Percentiles rank a stretch among this genome's conserved stretches.
phyloP scores from a whole-genome alignment of 768 basidiomycete species.

The Hypholoma fasciculare region DNA sequence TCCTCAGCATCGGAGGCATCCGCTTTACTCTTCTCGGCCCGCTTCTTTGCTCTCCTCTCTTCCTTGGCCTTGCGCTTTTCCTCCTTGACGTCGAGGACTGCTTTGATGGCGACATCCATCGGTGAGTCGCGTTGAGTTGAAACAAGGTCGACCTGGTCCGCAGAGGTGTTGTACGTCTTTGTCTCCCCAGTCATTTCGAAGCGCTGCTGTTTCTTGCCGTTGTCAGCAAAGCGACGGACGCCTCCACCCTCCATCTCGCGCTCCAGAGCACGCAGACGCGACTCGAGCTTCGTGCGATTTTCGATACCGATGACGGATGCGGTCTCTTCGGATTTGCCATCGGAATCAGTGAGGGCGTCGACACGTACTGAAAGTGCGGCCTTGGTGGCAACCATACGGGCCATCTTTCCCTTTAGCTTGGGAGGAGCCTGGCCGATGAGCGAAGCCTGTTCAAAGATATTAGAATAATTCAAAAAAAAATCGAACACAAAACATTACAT shows the following conservation, averaged over 20 bases:
- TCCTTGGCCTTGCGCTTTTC: constrained; percentile 85
- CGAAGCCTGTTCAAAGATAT: constrained; percentile 61
- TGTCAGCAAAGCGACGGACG: constrained; percentile 63
- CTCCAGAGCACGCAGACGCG: constrained; percentile 87
- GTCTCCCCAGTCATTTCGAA: constrained; percentile 83
- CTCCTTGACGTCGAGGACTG: constrained; percentile 79
- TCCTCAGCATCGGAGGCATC: constrained; percentile 28
- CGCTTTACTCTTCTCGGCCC: constrained; percentile 47
- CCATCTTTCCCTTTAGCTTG: constrained; percentile 99
- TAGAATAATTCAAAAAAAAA: neutral
- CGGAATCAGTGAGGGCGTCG: constrained; percentile 91
- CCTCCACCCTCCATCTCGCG: constrained; percentile 73
- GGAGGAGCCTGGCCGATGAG: constrained; percentile 96
- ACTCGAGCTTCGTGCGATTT: constrained; percentile 94
- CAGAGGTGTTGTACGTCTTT: constrained; percentile 82
- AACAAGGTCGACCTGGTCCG: constrained; percentile 81
- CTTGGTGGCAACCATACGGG: constrained; percentile 99
- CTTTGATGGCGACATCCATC: constrained; percentile 73
- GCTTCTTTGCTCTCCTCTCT: constrained; percentile 72
- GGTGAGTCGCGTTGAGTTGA: constrained; percentile 81
- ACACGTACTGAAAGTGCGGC: constrained; percentile 96
- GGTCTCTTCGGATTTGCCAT: constrained; percentile 81
- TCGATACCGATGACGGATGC: constrained; percentile 90
- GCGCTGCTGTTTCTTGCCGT: constrained; percentile 58
- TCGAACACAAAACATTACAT: constrained; percentile 44